A percentile compares a stretch with the other conserved stretches of the same genome.
phyloP scores from a whole-genome alignment of 306 rosid species.

The Trifolium fragiferum region DNA sequence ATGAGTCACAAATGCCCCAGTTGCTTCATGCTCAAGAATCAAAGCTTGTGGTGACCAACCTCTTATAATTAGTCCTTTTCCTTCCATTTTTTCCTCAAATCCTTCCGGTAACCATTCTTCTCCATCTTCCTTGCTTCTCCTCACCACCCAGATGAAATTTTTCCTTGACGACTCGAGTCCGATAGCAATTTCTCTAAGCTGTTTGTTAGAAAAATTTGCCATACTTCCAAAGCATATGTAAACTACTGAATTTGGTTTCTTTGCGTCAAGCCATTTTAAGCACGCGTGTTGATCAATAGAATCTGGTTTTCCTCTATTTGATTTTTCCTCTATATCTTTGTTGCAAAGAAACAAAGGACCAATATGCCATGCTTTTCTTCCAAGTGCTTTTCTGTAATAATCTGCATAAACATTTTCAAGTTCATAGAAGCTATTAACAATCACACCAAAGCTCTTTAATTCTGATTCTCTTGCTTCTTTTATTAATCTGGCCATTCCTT shows the following conservation, averaged over 20 bases:
- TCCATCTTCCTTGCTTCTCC: not conserved
- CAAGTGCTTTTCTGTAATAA: not conserved
- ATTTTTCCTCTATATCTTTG: not conserved
- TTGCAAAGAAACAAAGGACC: conserved; percentile 48
- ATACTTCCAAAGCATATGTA: conserved; percentile 59
- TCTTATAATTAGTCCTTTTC: conserved; percentile 47
- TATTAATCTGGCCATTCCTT: not conserved
- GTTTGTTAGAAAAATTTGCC: conserved; percentile 41
- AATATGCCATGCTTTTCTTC: conserved; percentile 55
- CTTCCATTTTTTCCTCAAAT: conserved; percentile 50
- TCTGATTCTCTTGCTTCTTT: not conserved
- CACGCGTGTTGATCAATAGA: conserved; percentile 5
- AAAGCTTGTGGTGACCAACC: conserved; percentile 55
- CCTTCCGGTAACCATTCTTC: conserved; percentile 51
- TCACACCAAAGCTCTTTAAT: not conserved
- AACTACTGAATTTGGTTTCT: conserved; percentile 54
- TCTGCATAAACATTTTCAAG: conserved; percentile 4
- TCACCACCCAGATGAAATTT: conserved; percentile 60
- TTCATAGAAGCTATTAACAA: not conserved
- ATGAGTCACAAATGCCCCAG: conserved; percentile 50
- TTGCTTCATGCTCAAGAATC: conserved; percentile 49
- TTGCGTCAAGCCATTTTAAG: conserved; percentile 42
- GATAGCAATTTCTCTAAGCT: conserved; percentile 55
- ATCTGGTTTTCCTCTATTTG: conserved; percentile 20
- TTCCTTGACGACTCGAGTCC: conserved; percentile 58